Percentiles rank a stretch among this genome's conserved stretches.
These are phyloP conservation scores for Candida parachauliodes DNA, from an alignment of 805 yeast species.

Conservation along the genomic window DNA sequence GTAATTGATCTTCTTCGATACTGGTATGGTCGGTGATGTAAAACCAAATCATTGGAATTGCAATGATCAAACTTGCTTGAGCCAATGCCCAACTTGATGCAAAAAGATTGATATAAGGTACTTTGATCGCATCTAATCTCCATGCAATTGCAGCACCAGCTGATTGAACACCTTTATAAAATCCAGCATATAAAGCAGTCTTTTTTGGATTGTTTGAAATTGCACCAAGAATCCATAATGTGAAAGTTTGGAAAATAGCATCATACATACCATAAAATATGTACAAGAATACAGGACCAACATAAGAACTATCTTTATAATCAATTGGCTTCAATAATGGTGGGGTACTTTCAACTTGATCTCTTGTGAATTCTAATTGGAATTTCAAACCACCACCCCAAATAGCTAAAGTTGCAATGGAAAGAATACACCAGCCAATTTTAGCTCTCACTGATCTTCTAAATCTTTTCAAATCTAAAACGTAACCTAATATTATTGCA, in stretches of 20 bases:
- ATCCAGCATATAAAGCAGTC: constrained; percentile 55
- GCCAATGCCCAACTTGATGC: constrained; percentile 51
- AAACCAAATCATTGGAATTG: constrained; percentile 43
- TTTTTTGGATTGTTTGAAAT: constrained; percentile 55
- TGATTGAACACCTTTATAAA: constrained; percentile 61
- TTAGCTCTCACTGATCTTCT: constrained; percentile 45
- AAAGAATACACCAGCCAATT: constrained; percentile 40
- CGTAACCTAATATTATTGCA: constrained; percentile 44
- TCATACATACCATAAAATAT: constrained; percentile 60
- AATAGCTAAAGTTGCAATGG: constrained; percentile 41
- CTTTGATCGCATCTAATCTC: constrained; percentile 47
- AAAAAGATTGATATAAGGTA: constrained; percentile 40
- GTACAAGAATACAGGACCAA: constrained; percentile 61
- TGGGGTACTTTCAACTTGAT: constrained; percentile 18
- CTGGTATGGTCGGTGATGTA: constrained; percentile 44
- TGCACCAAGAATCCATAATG: constrained; percentile 59
- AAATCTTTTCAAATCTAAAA: constrained; percentile 43
- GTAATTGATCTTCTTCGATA: constrained; percentile 28
- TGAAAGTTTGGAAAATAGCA: constrained; percentile 56
- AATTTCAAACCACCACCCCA: constrained; percentile 61
- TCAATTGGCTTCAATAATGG: constrained; percentile 32
- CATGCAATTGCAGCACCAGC: constrained; percentile 63
- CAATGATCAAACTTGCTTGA: constrained; percentile 46
- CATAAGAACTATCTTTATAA: constrained; percentile 44
- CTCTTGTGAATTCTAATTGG: constrained; percentile 41